These are phyloP conservation scores for Dentipellis fragilis DNA, from an alignment of 768 basidiomycete genomes.

Conservation along the genomic window DNA sequence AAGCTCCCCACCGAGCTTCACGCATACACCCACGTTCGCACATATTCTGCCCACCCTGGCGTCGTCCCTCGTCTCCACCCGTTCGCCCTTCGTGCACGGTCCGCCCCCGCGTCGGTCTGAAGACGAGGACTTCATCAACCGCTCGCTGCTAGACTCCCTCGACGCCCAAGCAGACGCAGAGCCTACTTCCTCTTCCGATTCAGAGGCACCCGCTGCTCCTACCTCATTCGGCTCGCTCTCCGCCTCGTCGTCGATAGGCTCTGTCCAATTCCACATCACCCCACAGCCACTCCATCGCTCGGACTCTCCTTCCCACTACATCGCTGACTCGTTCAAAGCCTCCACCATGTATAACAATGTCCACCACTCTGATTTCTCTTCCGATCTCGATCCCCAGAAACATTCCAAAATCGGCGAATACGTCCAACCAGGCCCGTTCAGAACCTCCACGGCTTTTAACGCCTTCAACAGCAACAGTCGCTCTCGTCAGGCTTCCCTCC, in stretches of 20 bases:
- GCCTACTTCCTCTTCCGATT: constrained; percentile 45
- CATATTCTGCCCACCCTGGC: constrained; percentile 23
- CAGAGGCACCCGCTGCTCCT: constrained; percentile 32
- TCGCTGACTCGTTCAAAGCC: constrained; percentile 26
- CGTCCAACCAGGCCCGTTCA: constrained; percentile 14
- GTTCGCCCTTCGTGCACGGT: constrained; percentile 19
- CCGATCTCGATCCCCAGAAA: constrained; percentile 12
- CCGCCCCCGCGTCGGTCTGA: constrained; percentile 17
- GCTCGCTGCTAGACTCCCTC: constrained; percentile 72
- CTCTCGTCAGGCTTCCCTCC: constrained; percentile 11
- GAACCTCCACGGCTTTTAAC: constrained; percentile 13
- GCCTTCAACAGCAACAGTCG: constrained; percentile 4
- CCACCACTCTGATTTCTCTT: constrained; percentile 7
- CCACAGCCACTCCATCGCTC: constrained; percentile 40
- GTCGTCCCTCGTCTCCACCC: constrained; percentile 22
- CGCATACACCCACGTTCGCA: constrained; percentile 15
- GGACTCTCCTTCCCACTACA: constrained; percentile 38
- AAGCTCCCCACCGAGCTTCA: constrained; percentile 3
- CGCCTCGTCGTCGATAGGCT: constrained; percentile 36
- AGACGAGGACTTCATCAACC: constrained; percentile 82
- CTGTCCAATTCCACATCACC: constrained; percentile 42
- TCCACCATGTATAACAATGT: constrained; percentile 20
- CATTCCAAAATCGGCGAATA: constrained; percentile 10
- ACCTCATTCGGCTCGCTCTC: constrained; percentile 40
- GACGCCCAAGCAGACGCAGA: constrained; percentile 80